phyloP scores from a whole-genome alignment of 192 early-diverging fungal genomes.

The Rhizophagus prolifer region DNA sequence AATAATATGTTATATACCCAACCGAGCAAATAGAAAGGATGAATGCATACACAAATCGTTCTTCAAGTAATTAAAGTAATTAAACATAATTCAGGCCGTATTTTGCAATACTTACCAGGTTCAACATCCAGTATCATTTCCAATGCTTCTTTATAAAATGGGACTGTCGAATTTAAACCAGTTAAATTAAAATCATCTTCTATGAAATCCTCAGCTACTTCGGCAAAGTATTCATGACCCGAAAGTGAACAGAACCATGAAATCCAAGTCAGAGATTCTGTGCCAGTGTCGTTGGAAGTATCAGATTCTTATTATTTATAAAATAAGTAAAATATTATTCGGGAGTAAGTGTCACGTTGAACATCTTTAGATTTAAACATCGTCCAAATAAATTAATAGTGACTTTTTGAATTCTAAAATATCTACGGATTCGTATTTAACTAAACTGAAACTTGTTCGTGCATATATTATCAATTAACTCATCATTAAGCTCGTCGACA shows the following conservation, averaged over 20 bases:
- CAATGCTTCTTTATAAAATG: conserved; percentile 87
- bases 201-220: conserved; percentile 78
- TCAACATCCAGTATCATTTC: conserved; percentile 95
- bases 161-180: conserved; percentile 79
- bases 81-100: conserved; percentile 3
- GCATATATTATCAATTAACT: too few relatives aligned
- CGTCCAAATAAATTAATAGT: neutral
- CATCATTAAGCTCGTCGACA: too few relatives aligned
- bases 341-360: neutral
- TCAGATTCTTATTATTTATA: conserved; percentile 40
- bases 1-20: neutral
- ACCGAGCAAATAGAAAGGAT: neutral
- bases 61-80: neutral
- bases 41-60: neutral
- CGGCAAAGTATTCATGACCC: conserved; percentile 78
- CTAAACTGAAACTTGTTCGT: too few relatives aligned
- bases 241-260: conserved; percentile 73
- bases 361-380: neutral
- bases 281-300: conserved; percentile 47
- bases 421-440: neutral
- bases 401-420: neutral
- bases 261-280: conserved; percentile 68
- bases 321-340: neutral
- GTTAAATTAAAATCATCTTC: conserved; percentile 98
- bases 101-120: conserved; percentile 42